A percentile compares a stretch with the other conserved stretches of the same genome.
These are phyloP conservation scores for Dictyostelium firmibasis DNA, from an alignment of 78 protist genomes.

Conservation along the genomic window DNA sequence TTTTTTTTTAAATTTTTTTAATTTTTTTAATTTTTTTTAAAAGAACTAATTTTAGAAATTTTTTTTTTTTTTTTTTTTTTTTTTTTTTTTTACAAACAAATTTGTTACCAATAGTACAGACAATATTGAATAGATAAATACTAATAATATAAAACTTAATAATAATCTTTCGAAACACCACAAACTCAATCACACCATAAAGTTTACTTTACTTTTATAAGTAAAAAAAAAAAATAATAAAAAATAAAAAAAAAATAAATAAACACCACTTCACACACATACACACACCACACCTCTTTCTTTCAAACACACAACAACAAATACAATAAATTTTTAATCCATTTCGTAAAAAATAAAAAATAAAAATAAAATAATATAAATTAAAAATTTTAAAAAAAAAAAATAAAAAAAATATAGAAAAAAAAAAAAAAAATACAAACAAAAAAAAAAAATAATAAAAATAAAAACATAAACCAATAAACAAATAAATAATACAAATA, in stretches of 20 bases:
- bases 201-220: background rate
- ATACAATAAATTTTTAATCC: background rate
- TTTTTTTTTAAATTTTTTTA: too few relatives aligned
- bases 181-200: background rate
- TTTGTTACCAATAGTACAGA: background rate
- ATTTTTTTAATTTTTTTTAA: too few relatives aligned
- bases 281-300: background rate
- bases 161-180: background rate
- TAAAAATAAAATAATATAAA: background rate
- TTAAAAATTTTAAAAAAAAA: background rate
- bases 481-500: background rate
- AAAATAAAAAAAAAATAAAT: background rate
- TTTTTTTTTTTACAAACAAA: background rate
- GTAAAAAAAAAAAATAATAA: background rate
- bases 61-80: background rate
- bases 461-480: too few relatives aligned
- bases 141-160: background rate
- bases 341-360: background rate
- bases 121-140: background rate
- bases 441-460: too few relatives aligned
- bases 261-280: background rate
- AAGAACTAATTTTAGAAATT: background rate
- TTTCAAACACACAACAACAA: background rate
- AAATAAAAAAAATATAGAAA: background rate
- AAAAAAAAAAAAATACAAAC: too few relatives aligned